Percentiles rank a stretch among this genome's conserved stretches.
These are phyloP conservation scores for Pseudogymnoascus sp. DNA, from an alignment of 2,329 filamentous ascomycete genomes.

Conservation along the genomic window DNA sequence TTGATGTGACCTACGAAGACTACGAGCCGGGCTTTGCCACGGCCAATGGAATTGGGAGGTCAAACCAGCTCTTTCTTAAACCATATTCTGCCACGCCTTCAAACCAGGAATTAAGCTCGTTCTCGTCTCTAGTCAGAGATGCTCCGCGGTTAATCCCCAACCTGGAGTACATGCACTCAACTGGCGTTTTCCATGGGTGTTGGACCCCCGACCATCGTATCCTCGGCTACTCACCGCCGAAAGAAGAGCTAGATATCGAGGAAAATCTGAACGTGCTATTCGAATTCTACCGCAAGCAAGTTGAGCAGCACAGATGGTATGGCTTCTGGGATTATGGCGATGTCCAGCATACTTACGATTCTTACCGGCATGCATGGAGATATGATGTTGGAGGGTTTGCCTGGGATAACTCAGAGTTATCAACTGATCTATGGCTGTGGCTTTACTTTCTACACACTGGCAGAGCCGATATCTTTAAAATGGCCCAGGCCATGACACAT, in stretches of 20 bases:
- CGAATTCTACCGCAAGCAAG: conserved; percentile 47
- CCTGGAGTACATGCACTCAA: conserved; percentile 41
- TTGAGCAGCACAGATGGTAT: conserved; percentile 53
- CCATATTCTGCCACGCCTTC: conserved; percentile 46
- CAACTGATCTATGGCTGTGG: conserved; percentile 56
- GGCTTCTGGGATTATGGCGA: conserved; percentile 58
- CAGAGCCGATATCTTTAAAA: conserved; percentile 47
- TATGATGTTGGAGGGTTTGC: conserved; percentile 58
- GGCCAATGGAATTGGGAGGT: conserved; percentile 49
- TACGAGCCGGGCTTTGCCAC: conserved; percentile 48
- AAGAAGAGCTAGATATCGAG: conserved; percentile 35
- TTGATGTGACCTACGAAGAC: conserved; percentile 58
- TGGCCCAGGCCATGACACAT: conserved; percentile 50
- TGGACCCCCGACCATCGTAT: conserved; percentile 39
- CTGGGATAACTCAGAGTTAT: conserved; percentile 59
- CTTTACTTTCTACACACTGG: conserved; percentile 54
- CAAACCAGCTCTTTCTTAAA: conserved; percentile 48
- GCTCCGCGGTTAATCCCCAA: conserved; percentile 45
- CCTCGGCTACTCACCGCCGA: conserved; percentile 23
- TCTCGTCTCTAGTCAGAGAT: conserved; percentile 40
- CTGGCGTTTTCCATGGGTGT: conserved; percentile 46
- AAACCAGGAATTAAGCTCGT: conserved; percentile 35
- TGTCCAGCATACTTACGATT: conserved; percentile 55
- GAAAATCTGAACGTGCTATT: conserved; percentile 47
- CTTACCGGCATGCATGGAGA: conserved; percentile 51